Evolutionary conservation across 2,329 filamentous ascomycete genomes (phyloP).

Genomic region (Tolypocladium endophyticum): DNA sequence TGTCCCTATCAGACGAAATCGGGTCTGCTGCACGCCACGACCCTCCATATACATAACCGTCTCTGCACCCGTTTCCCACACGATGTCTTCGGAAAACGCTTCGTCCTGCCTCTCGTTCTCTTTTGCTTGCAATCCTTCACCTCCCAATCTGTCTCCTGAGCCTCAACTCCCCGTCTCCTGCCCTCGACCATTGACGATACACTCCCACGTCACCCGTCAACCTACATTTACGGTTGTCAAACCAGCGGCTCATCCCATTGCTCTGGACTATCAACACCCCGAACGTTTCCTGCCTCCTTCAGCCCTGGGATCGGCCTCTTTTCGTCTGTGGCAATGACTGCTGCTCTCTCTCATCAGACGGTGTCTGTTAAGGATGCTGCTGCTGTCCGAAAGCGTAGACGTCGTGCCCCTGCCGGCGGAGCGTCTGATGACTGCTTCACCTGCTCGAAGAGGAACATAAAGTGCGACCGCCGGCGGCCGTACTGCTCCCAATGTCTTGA

Average conservation of each 20-base stretch:
- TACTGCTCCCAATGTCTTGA: constrained; percentile 95
- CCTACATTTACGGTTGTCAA: not conserved
- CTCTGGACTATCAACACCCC: not conserved
- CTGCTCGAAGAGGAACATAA: constrained; percentile 71
- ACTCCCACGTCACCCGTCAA: not conserved
- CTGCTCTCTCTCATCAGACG: constrained; percentile 32
- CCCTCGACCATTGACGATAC: not conserved
- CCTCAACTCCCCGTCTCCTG: not conserved
- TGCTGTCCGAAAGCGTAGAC: constrained; percentile 60
- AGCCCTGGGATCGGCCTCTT: not conserved
- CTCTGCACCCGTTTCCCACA: constrained; percentile 7
- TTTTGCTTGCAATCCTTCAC: not conserved
- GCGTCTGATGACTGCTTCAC: constrained; percentile 93
- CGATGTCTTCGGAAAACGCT: constrained; percentile 2
- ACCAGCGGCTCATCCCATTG: not conserved
- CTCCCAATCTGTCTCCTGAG: not conserved
- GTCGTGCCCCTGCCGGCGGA: constrained; percentile 78
- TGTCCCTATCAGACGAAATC: constrained; percentile 3
- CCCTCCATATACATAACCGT: constrained; percentile 13
- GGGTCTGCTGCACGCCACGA: constrained; percentile 1
- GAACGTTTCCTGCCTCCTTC: not conserved
- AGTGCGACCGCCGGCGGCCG: constrained; percentile 83
- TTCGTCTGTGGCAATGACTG: constrained; percentile 31
- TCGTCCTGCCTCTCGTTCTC: constrained; percentile 1
- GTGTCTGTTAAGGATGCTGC: constrained; percentile 38